Evolutionary conservation across 306 rosid species (phyloP), one percentile per base, ranked within the genome.

Genomic region (Rosa persica): DNA sequence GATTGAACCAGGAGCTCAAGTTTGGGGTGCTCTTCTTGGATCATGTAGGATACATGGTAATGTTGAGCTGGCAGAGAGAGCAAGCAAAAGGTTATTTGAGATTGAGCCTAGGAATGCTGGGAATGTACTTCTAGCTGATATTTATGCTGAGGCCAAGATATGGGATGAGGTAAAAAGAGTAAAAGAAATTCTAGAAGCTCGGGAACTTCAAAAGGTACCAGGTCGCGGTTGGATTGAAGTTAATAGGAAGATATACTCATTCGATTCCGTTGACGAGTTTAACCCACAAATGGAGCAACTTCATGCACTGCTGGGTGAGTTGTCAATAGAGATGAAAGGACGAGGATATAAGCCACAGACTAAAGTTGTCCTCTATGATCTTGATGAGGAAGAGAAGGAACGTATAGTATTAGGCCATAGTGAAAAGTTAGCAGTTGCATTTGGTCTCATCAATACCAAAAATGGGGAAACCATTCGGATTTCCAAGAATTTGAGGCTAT

Each of bases 11-110:
- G 96, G 94, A 76, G 90, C 90, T 0, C 82, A 86, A 42, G 98
- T 93, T 61, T 93, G 96, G 98, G 98, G 98, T 12, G 86, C 98
- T 68, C 98, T 93, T 86, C 94, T 93, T 61, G 98, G 96, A 39
- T 87, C 98, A 11, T 89, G 96, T 62, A 86, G 92, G 86, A 93
- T 93, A 76, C 98, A 93, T 72, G 85, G 94, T 76, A 88, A 94
- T 71, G 93, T 92, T 30, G 88, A 88, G 78, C 94, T 92, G 43
- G 98, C 97, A 2, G 92, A 92, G 85, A 86, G 89, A 87, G 98
- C 98, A 43, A 84, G 97, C 76, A 60, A 81, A 72, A 77, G 81
- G 51, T 94, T 94, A 39, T 89, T 94, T 67, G 82, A 89, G 86
- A 85, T 94, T 80, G 97, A 94, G 88, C 97, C 97, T 48, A 72